Evolutionary conservation across 805 yeast species (phyloP).

Genomic region (Wickerhamomyces bovis): DNA sequence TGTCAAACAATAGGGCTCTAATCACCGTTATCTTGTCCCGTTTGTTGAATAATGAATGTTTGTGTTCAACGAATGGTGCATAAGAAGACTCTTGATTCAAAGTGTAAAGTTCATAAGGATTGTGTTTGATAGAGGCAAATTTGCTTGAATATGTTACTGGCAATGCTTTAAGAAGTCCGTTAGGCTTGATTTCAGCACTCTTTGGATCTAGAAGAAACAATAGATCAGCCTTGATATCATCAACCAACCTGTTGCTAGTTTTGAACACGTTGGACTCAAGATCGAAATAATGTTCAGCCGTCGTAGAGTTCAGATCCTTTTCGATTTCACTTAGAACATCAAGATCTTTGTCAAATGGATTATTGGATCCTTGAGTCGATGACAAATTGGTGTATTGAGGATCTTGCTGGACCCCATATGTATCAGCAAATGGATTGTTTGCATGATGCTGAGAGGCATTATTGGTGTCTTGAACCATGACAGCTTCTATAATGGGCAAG

Average conservation of each 20-base stretch:
- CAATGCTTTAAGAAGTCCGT: slow-evolving; percentile 26
- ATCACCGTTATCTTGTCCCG: slow-evolving; percentile 21
- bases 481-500: background rate
- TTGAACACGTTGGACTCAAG: slow-evolving; percentile 33
- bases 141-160: slow-evolving; percentile 27
- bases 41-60: slow-evolving; percentile 10
- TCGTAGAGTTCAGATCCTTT: background rate
- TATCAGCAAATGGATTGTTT: background rate
- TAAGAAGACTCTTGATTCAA: slow-evolving; percentile 22
- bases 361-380: background rate
- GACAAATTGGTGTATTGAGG: background rate
- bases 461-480: background rate
- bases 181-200: slow-evolving; percentile 6
- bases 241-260: slow-evolving; percentile 61
- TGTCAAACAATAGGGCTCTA: slow-evolving; percentile 25
- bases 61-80: slow-evolving; percentile 21
- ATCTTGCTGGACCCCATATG: background rate
- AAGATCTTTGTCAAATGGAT: background rate
- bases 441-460: background rate
- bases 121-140: slow-evolving; percentile 16
- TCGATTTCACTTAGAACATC: background rate
- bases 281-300: background rate
- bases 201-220: slow-evolving; percentile 22
- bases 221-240: slow-evolving; percentile 49
- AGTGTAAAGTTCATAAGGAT: slow-evolving; percentile 21